phyloP scores from a whole-genome alignment of 2,329 filamentous ascomycete species.

The Reticulascus tulasneorum region DNA sequence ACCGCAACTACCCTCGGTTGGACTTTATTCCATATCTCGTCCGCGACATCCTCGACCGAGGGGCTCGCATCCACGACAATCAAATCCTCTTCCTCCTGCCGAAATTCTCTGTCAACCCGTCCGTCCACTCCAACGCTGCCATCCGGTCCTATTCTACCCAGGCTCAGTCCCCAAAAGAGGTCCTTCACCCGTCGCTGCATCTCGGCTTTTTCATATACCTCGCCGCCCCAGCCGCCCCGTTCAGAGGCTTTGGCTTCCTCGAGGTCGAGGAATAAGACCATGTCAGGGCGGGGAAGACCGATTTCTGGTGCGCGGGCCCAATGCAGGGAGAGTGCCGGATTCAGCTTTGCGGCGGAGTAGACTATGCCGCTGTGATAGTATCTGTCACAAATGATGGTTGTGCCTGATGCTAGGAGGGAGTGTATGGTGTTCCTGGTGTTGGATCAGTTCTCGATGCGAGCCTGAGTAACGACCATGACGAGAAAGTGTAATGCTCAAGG shows the following conservation, averaged over 20 bases:
- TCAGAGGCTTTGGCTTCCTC: constrained; percentile 66
- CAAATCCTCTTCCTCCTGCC: constrained; percentile 50
- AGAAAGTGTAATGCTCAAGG: too few species aligned
- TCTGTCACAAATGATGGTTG: constrained; percentile 79
- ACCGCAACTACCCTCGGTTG: constrained; percentile 42
- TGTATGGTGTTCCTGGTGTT: constrained; percentile 45
- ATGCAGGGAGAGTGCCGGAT: constrained; percentile 61
- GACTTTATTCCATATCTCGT: constrained; percentile 52
- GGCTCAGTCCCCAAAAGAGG: constrained; percentile 60
- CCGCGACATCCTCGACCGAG: constrained; percentile 52
- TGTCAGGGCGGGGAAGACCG: constrained; percentile 81
- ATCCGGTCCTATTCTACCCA: constrained; percentile 37
- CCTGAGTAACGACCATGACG: too few species aligned
- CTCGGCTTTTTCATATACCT: constrained; percentile 80
- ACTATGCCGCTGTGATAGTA: constrained; percentile 96
- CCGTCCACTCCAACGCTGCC: constrained; percentile 18
- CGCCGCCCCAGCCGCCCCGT: constrained; percentile 82
- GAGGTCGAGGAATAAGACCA: constrained; percentile 84
- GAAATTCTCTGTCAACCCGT: constrained; percentile 27
- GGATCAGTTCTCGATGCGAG: constrained; percentile 1
- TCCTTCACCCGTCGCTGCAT: constrained; percentile 78
- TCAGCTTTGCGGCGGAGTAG: constrained; percentile 85
- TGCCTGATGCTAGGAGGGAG: constrained; percentile 57
- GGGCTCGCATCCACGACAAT: constrained; percentile 51
- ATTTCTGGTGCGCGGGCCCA: constrained; percentile 86